Base-by-base conservation (phyloP, 371 early-diverging fungal species). In the Apophysomyces ossiformis region DNA sequence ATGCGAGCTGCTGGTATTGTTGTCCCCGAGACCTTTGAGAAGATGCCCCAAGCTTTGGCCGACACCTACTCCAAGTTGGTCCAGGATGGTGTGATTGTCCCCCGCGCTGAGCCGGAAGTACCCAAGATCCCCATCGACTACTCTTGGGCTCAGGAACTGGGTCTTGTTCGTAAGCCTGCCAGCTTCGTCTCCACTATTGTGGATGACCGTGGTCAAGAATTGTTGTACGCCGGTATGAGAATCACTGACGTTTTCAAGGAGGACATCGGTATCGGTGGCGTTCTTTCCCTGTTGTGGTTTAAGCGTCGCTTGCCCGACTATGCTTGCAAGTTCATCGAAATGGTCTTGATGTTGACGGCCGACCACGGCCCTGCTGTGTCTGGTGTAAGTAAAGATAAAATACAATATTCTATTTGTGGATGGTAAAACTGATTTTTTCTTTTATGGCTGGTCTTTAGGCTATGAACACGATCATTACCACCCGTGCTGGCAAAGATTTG, bases 121-220 rank as follows among this genome's bases (percentile, higher is more conserved):
- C 99, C 99, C 74, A 97, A 97, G 90, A 95, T 98, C 68, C 99
- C 99, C 35, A 96, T 98, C 69, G 99, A 98, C 82, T 98, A 98
- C 81, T 89, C 96, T 8, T 98, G 99, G 99, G 99, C 99, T 47
- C 95, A 95, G 76, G 97, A 97, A 84, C 87, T 98, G 57, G 99
- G 99, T n/a, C 85, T 98, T 66, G 94, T 98, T 61, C 95, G 99
- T 76, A 98, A 98, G 85, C 99, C 99, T 36, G 97, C 99, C 13
- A 92, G 92, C 70, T 98, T 98, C 71, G 96, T 97, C 59, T 96
- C 97, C 63, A 98, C 99, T 60, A 98, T 98, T 76, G 95, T 93
- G 68, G 99, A 98, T 84, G 99, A 98, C 81, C 95, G 99, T 85
- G 99, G 99, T 61, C 96, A 98, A 82, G 99, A 98, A 82, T 83